A percentile compares a stretch with the other conserved stretches of the same genome.
These are phyloP conservation scores for Sideroxylon spinosum DNA, from an alignment of 179 eudicot species.

Conservation along the genomic window DNA sequence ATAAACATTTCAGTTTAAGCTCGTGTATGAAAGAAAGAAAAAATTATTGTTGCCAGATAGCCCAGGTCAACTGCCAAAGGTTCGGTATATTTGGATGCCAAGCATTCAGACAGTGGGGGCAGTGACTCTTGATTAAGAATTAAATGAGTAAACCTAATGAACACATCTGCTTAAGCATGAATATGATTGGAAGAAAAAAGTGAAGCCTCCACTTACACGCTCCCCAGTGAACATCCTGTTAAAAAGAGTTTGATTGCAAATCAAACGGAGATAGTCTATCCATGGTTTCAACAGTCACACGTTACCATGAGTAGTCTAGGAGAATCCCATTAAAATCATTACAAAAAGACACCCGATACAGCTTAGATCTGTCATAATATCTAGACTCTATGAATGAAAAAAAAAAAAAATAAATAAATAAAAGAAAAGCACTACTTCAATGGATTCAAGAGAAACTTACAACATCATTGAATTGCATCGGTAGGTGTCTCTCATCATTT, in stretches of 20 bases:
- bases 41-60: too few relatives aligned
- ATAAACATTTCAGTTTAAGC: not conserved
- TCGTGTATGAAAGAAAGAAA: not conserved
- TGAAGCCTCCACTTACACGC: conserved; percentile 46
- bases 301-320: conserved; percentile 85
- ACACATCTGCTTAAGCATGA: not conserved
- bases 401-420: too few relatives aligned
- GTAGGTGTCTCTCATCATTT: conserved; percentile 65
- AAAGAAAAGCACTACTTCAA: not conserved
- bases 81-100: too few relatives aligned
- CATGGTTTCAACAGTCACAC: conserved; percentile 69
- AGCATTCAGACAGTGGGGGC: not conserved
- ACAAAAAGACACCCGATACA: not conserved
- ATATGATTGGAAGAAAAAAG: not conserved
- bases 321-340: conserved; percentile 80
- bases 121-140: not conserved
- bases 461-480: conserved; percentile 89
- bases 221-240: conserved; percentile 78
- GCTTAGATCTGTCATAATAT: not conserved
- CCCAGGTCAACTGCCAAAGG: too few relatives aligned
- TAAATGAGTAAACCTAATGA: not conserved
- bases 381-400: not conserved
- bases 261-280: too few relatives aligned
- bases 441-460: conserved; percentile 16
- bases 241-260: too few relatives aligned